phyloP scores from a whole-genome alignment of 2,329 filamentous ascomycete species.

The Aspergillaceae sp. region DNA sequence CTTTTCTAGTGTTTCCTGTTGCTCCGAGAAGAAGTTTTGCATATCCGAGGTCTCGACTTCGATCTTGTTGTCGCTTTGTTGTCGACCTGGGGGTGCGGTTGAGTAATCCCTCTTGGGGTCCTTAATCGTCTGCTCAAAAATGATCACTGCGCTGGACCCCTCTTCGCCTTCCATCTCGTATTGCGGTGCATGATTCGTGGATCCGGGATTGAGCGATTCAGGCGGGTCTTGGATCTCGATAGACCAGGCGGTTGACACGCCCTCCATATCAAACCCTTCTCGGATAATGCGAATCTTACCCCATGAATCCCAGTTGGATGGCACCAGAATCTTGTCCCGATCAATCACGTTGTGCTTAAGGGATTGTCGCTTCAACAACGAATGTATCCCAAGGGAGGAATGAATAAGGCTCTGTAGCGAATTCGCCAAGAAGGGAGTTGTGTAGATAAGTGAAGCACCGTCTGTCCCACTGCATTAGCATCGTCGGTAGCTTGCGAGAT shows the following conservation, averaged over 20 bases:
- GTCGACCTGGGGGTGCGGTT: constrained; percentile 43
- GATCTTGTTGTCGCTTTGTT: constrained; percentile 32
- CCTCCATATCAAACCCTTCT: constrained; percentile 87
- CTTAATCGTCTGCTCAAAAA: constrained; percentile 71
- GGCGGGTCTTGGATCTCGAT: constrained; percentile 61
- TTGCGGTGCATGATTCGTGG: constrained; percentile 15
- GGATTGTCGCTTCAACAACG: constrained; percentile 66
- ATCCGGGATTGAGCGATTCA: constrained; percentile 19
- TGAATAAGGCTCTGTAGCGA: constrained; percentile 73
- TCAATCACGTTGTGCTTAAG: constrained; percentile 88
- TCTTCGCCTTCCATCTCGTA: constrained; percentile 18
- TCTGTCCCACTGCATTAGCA: constrained; percentile 42
- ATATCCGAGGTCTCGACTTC: constrained; percentile 64
- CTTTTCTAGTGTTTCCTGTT: constrained; percentile 66
- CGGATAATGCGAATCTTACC: constrained; percentile 89
- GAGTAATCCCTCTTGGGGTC: constrained; percentile 61
- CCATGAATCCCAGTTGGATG: constrained; percentile 97
- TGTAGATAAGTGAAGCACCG: constrained; percentile 78
- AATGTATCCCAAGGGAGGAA: constrained; percentile 77
- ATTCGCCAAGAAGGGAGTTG: constrained; percentile 64
- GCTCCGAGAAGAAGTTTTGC: constrained; percentile 66
- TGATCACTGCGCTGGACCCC: constrained; percentile 55
- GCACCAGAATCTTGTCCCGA: constrained; percentile 86
- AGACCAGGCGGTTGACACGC: constrained; percentile 75
- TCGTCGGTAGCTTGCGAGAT: neutral